Base-by-base conservation (phyloP, 306 rosid genomes). In the Mimosa bimucronata region DNA sequence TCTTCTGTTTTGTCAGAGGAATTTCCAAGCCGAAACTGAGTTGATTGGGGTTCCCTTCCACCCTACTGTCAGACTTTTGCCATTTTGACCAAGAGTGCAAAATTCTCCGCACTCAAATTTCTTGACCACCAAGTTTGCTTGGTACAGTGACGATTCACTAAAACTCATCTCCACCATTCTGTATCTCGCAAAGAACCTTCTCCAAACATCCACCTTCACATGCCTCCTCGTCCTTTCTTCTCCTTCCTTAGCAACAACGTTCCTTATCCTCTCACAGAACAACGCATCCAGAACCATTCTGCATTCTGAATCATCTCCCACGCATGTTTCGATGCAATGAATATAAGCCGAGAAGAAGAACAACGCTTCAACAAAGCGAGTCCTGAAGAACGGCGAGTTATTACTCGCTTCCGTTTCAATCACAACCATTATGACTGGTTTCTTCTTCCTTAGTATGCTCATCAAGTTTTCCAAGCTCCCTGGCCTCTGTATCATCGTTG, bases 131-230 rank as follows among this genome's bases (percentile, higher is more conserved):
- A 89, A 75, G 55, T 80, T 75, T 50, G 93, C 91, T 79, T 89
- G 97, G 77, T 84, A 83, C 55, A 74, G 3, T 29, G 91, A 82
- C 9, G 89, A 80, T 25, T 90, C 90, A 10, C 93, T 90, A 6
- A 88, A 74, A 18, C 69, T 80, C n/a, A 26, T 81, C 75, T 86
- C 95, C 69, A 76, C 79, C 91, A 86, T 84, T 55, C 77, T 73
- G 58, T 78, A 85, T 80, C 91, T 86, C 12, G 81, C 80, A 77
- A 89, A 89, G 87, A 92, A 92, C 28, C 82, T 85, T 74, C 94
- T 89, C 94, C 97, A 92, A 66, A 90, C 92, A 44, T 87, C 90
- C 9, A 89, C 83, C 79, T 83, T 82, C 84, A 92, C 95, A 55
- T 62, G 75, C 50, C 91, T 78, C 26, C 7, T 44, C 10, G 40